A percentile compares a stretch with the other conserved stretches of the same genome.
Evolutionary conservation across 2,329 filamentous ascomycete genomes (phyloP).

Genomic region (Aspergillus carbonarius): DNA sequence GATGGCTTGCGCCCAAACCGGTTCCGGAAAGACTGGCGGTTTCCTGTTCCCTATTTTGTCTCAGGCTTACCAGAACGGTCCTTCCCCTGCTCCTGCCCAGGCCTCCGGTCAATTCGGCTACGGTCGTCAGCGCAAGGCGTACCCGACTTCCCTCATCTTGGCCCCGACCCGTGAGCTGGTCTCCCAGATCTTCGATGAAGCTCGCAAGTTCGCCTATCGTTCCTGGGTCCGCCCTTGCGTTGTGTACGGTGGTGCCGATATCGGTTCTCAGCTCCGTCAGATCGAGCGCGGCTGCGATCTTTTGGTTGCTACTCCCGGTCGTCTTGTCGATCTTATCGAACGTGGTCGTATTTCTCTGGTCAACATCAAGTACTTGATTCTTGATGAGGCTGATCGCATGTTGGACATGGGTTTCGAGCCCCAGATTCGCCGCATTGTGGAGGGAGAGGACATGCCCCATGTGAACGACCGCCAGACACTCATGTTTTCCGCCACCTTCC

Average conservation of each 20-base stretch:
- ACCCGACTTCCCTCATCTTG: constrained; percentile 92
- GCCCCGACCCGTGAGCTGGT: constrained; percentile 97
- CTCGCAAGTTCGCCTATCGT: constrained; percentile 97
- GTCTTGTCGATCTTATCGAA: constrained; percentile 97
- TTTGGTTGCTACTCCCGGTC: constrained; percentile 92
- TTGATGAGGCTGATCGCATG: constrained; percentile 99
- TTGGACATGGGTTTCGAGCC: constrained; percentile 99
- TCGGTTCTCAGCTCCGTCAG: constrained; percentile 94
- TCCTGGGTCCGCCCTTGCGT: constrained; percentile 99
- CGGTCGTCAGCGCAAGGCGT: constrained; percentile 94
- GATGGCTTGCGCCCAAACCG: constrained; percentile 99
- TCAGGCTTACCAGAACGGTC: constrained; percentile 91
- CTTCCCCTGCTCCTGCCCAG: constrained; percentile 65
- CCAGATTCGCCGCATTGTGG: constrained; percentile 97
- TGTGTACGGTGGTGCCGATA: constrained; percentile 98
- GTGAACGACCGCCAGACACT: constrained; percentile 88
- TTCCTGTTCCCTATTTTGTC: constrained; percentile 99
- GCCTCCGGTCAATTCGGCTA: constrained; percentile 66
- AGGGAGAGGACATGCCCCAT: constrained; percentile 94
- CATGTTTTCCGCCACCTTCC: constrained; percentile 99
- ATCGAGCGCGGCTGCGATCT: constrained; percentile 98
- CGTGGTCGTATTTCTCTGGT: constrained; percentile 94
- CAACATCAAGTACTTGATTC: constrained; percentile 99
- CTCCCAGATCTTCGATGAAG: constrained; percentile 96
- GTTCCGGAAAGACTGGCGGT: constrained; percentile 99